Evolutionary conservation across 805 yeast species (phyloP).

Genomic region (Yamadazyma paraphyllophila): DNA sequence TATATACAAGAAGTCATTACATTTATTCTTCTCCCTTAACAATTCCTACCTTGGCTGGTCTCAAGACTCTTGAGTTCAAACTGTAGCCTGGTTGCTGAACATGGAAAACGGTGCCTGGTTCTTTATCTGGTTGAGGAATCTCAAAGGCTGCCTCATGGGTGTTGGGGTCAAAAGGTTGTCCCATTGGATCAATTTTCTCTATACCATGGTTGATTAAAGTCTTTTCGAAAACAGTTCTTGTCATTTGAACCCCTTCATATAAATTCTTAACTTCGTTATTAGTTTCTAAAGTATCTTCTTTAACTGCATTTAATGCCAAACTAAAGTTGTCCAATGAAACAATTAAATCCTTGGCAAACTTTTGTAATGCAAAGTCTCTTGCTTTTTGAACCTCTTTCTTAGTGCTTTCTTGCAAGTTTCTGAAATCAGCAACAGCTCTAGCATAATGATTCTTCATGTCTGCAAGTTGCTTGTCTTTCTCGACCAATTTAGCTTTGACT

Average conservation of each 20-base stretch:
- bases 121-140: conserved; percentile 80
- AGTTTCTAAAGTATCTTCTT: conserved; percentile 55
- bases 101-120: conserved; percentile 88
- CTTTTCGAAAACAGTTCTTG: conserved; percentile 79
- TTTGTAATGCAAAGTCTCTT: conserved; percentile 85
- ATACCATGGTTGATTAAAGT: conserved; percentile 81
- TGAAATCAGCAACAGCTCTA: conserved; percentile 87
- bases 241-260: conserved; percentile 89
- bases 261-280: conserved; percentile 68
- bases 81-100: conserved; percentile 91
- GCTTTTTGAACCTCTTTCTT: conserved; percentile 85
- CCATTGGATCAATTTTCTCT: conserved; percentile 75
- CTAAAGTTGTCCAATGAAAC: conserved; percentile 90
- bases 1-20: conserved; percentile 7
- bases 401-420: conserved; percentile 87
- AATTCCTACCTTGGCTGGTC: conserved; percentile 96
- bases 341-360: conserved; percentile 84
- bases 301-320: conserved; percentile 75
- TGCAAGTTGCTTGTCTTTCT: conserved; percentile 71
- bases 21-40: conserved; percentile 51
- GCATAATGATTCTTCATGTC: conserved; percentile 80
- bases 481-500: conserved; percentile 51
- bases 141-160: conserved; percentile 91
- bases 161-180: conserved; percentile 86
- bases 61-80: conserved; percentile 79